A percentile compares a stretch with the other conserved stretches of the same genome.
phyloP scores from a whole-genome alignment of 208 protist species.

The Trypanosoma scelopori region DNA sequence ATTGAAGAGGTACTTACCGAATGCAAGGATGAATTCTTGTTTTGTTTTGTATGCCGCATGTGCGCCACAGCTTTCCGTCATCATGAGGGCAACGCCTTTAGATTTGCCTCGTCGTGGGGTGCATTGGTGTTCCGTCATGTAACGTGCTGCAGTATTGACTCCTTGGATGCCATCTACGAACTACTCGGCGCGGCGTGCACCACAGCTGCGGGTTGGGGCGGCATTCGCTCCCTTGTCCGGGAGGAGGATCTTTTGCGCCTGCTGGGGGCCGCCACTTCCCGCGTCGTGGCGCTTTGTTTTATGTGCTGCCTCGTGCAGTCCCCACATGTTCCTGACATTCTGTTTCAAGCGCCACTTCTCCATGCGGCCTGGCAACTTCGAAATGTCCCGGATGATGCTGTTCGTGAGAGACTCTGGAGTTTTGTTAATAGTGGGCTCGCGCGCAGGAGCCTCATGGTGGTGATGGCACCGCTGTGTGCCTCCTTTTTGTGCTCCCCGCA shows the following conservation, averaged over 20 bases:
- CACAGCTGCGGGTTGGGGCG: conserved; percentile 48
- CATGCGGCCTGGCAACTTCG: conserved; percentile 57
- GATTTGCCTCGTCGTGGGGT: conserved; percentile 49
- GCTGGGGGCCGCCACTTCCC: conserved; percentile 32
- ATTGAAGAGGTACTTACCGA: conserved; percentile 34
- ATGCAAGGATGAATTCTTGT: conserved; percentile 36
- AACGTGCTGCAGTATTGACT: conserved; percentile 20
- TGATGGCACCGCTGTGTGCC: conserved; percentile 38
- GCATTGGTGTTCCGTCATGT: conserved; percentile 19
- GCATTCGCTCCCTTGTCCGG: conserved; percentile 23
- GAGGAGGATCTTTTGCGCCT: conserved; percentile 31
- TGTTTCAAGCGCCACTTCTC: conserved; percentile 39
- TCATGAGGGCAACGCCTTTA: conserved; percentile 51
- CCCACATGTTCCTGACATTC: conserved; percentile 38
- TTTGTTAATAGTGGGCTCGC: conserved; percentile 10
- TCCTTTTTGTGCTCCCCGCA: conserved; percentile 55
- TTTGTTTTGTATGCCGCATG: conserved; percentile 59
- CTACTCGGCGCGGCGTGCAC: conserved; percentile 49
- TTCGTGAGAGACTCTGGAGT: conserved; percentile 56
- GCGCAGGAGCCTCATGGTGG: conserved; percentile 7
- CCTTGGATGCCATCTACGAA: conserved; percentile 48
- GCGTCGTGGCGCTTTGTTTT: conserved; percentile 41
- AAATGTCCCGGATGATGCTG: conserved; percentile 38
- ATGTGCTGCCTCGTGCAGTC: conserved; percentile 37
- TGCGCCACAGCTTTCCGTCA: conserved; percentile 48